These are phyloP conservation scores for Trichocladium antarcticum DNA, from an alignment of 495 filamentous ascomycete species.

Conservation along the genomic window DNA sequence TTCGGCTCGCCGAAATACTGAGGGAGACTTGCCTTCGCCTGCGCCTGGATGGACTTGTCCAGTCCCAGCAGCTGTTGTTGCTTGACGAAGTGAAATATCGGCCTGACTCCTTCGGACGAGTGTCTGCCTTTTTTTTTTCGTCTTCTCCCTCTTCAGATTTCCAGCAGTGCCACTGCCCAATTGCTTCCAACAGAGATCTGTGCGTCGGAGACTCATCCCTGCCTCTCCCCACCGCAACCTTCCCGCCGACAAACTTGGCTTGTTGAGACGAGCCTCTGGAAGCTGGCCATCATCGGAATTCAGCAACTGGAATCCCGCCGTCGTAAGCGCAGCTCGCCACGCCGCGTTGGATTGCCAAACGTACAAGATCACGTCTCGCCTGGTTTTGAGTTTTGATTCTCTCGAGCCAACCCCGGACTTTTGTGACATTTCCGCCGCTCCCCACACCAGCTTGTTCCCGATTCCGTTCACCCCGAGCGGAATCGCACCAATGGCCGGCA, in stretches of 20 bases:
- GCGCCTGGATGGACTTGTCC: slow-evolving; percentile 20
- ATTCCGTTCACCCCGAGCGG: neutral
- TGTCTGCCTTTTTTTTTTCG: slow-evolving; percentile 19
- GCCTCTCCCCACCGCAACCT: neutral
- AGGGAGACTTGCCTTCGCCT: slow-evolving; percentile 17
- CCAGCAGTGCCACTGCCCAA: neutral
- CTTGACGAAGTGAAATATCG: slow-evolving; percentile 37
- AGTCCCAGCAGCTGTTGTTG: slow-evolving; percentile 1
- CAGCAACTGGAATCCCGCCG: neutral
- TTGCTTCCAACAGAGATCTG: neutral
- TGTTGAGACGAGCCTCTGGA: neutral
- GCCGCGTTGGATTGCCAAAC: slow-evolving; percentile 1
- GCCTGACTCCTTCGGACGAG: slow-evolving; percentile 38
- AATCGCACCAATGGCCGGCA: slow-evolving; percentile 22
- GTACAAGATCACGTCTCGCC: neutral
- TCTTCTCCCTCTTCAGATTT: slow-evolving; percentile 18
- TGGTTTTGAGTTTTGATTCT: slow-evolving; percentile 1
- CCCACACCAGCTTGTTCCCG: slow-evolving; percentile 1
- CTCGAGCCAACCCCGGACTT: slow-evolving; percentile 2
- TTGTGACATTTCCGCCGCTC: slow-evolving; percentile 1
- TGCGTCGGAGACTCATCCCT: neutral
- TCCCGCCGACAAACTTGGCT: neutral
- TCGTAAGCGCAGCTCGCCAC: neutral
- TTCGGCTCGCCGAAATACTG: slow-evolving; percentile 27
- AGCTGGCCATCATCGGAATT: neutral